A percentile compares a stretch with the other conserved stretches of the same genome.
phyloP scores from a whole-genome alignment of 2,329 filamentous ascomycete species.

The Aspergillus spinulosporus region DNA sequence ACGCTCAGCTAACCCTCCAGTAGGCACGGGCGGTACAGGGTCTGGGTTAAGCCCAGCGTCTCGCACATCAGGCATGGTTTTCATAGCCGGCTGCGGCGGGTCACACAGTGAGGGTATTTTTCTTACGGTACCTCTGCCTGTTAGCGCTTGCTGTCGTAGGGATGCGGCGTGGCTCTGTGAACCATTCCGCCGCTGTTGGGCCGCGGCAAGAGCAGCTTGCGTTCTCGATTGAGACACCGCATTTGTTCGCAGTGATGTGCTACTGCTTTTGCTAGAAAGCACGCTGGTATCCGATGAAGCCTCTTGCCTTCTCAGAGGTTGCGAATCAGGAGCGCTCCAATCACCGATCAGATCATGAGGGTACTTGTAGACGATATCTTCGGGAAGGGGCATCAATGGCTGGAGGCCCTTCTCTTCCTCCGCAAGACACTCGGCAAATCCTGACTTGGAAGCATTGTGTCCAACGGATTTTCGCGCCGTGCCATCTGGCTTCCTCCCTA shows the following conservation, averaged over 20 bases:
- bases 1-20: slow-evolving; percentile 40
- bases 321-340: slow-evolving; percentile 38
- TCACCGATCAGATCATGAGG: slow-evolving; percentile 43
- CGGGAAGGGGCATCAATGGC: slow-evolving; percentile 48
- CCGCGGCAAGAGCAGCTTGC: slow-evolving; percentile 42
- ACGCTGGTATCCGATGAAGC: slow-evolving; percentile 30
- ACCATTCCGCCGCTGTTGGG: slow-evolving; percentile 42
- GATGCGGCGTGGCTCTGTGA: slow-evolving; percentile 49
- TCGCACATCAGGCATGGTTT: slow-evolving; percentile 21
- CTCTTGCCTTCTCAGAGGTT: slow-evolving; percentile 27
- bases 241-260: slow-evolving; percentile 24
- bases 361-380: slow-evolving; percentile 49
- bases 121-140: slow-evolving; percentile 33
- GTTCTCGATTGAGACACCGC: slow-evolving; percentile 35
- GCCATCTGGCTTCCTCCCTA: slow-evolving; percentile 46
- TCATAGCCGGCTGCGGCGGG: slow-evolving; percentile 19
- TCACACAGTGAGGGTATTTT: slow-evolving; percentile 30
- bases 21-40: slow-evolving; percentile 15
- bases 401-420: slow-evolving; percentile 49
- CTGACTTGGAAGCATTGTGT: slow-evolving; percentile 48
- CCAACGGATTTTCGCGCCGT: slow-evolving; percentile 45
- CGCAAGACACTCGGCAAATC: slow-evolving; percentile 47
- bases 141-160: slow-evolving; percentile 47
- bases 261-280: slow-evolving; percentile 31
- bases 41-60: slow-evolving; percentile 20